Evolutionary conservation across 805 yeast genomes (phyloP).

Genomic region (Yamadazyma scolyti): DNA sequence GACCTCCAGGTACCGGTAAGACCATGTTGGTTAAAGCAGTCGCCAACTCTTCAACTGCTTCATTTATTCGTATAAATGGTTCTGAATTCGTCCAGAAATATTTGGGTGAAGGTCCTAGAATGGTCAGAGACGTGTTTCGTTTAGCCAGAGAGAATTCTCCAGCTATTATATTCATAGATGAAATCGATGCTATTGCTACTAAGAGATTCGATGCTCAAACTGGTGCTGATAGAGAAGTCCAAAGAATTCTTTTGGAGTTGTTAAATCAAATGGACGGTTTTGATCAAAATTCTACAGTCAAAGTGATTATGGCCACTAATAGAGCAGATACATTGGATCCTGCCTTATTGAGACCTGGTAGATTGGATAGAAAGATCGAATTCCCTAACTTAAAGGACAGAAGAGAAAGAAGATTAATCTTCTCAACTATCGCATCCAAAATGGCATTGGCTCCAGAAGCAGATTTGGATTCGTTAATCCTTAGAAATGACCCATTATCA

Average conservation of each 20-base stretch:
- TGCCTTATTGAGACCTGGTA: slow-evolving; percentile 95
- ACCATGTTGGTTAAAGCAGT: slow-evolving; percentile 99
- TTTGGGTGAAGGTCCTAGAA: slow-evolving; percentile 98
- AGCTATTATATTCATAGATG: slow-evolving; percentile 95
- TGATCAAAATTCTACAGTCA: slow-evolving; percentile 91
- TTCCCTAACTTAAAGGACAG: slow-evolving; percentile 95
- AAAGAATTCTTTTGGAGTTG: slow-evolving; percentile 91
- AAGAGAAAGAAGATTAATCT: slow-evolving; percentile 95
- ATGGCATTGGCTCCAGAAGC: slow-evolving; percentile 98
- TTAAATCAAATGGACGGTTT: slow-evolving; percentile 99
- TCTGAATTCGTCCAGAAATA: slow-evolving; percentile 98
- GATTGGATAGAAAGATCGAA: slow-evolving; percentile 96
- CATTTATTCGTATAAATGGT: slow-evolving; percentile 95
- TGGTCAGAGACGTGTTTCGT: slow-evolving; percentile 98
- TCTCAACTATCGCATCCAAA: slow-evolving; percentile 91
- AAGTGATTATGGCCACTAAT: slow-evolving; percentile 98
- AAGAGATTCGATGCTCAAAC: slow-evolving; percentile 99
- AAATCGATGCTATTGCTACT: slow-evolving; percentile 98
- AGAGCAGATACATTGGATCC: slow-evolving; percentile 99
- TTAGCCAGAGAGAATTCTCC: slow-evolving; percentile 98
- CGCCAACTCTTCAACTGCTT: slow-evolving; percentile 92
- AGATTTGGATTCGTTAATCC: slow-evolving; percentile 89
- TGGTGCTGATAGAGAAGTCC: slow-evolving; percentile 99
- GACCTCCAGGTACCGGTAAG: slow-evolving; percentile 99
- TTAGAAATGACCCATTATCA: slow-evolving; percentile 93